Conservation (phyloP, 192 early-diverging fungal genomes). For the Coemansia sp. region DNA sequence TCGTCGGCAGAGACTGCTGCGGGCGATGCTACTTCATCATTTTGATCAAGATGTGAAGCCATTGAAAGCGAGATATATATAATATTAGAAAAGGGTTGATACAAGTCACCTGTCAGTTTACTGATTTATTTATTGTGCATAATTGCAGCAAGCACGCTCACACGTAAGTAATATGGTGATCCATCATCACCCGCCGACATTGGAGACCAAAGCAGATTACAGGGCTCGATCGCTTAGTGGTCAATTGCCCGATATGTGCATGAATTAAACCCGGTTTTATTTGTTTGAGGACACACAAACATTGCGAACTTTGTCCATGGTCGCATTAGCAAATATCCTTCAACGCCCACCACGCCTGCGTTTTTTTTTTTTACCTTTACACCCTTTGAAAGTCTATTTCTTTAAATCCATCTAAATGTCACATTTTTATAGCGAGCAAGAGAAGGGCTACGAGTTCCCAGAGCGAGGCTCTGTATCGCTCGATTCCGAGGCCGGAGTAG, state of each 20-base stretch:
- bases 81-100: background rate
- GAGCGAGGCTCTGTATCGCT: background rate
- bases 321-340: background rate
- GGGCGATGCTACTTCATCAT: background rate
- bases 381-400: background rate
- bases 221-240: background rate
- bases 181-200: no score
- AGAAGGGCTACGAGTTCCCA: slow-evolving; percentile 3
- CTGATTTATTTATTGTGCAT: no score
- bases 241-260: background rate
- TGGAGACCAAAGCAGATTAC: no score
- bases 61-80: background rate
- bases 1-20: slow-evolving; percentile 13
- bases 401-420: background rate
- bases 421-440: slow-evolving; percentile 1
- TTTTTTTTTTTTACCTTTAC: background rate
- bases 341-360: background rate
- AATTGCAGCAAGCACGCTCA: background rate
- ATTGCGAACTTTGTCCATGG: background rate
- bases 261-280: background rate
- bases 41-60: background rate
- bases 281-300: background rate
- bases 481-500: background rate
- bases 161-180: background rate
- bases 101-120: background rate